Conservation (phyloP, 208 protist genomes). For the Polymyxa betae region DNA sequence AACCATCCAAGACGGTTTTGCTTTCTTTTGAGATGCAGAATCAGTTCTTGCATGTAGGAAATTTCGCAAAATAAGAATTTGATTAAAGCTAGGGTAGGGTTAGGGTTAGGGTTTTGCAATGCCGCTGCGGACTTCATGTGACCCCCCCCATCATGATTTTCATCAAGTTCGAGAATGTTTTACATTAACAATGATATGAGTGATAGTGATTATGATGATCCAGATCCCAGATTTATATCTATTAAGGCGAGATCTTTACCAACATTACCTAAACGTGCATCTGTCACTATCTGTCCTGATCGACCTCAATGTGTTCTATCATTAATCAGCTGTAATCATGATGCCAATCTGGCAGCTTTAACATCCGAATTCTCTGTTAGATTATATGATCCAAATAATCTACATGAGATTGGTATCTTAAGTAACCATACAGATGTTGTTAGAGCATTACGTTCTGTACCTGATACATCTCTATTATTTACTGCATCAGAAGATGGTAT, state of each 20-base stretch:
- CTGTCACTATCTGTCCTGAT: background rate
- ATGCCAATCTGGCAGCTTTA: background rate
- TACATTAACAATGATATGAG: too few species aligned
- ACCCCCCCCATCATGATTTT: too few species aligned
- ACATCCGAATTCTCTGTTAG: background rate
- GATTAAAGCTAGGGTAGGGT: too few species aligned
- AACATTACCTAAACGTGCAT: background rate
- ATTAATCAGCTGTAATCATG: background rate
- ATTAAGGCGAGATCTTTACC: background rate
- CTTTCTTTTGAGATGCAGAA: too few species aligned
- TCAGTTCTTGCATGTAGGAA: too few species aligned
- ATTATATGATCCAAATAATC: background rate
- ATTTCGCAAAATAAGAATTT: too few species aligned
- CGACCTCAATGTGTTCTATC: constrained; percentile 37
- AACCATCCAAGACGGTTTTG: too few species aligned
- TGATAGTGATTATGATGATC: too few species aligned
- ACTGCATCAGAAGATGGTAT: constrained; percentile 43
- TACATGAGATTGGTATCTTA: background rate
- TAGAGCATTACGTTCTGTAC: background rate
- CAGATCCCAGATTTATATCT: background rate
- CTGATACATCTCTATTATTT: background rate
- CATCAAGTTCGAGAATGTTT: too few species aligned
- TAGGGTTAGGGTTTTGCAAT: too few species aligned
- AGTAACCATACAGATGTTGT: background rate
- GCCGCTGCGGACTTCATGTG: too few species aligned